A percentile compares a stretch with the other conserved stretches of the same genome.
Conservation (phyloP, 2,329 filamentous ascomycete species). For the Fusarium musae region DNA sequence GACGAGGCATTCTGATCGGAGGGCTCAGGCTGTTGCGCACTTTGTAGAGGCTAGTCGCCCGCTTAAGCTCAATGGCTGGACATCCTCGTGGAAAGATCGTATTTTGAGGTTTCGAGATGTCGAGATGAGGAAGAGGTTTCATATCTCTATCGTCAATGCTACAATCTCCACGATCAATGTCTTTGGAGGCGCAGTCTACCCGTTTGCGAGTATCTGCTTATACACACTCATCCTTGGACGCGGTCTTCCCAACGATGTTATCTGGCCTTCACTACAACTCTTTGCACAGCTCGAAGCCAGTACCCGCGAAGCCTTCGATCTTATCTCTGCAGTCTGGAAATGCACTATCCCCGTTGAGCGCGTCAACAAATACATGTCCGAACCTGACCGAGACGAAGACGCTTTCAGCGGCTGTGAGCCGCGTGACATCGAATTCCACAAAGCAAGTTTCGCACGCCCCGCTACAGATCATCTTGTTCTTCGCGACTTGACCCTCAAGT, state of each 20-base stretch:
- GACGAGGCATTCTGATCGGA: conserved; percentile 78
- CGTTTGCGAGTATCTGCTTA: conserved; percentile 82
- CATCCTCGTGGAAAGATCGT: conserved; percentile 49
- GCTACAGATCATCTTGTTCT: conserved; percentile 68
- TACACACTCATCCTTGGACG: conserved; percentile 78
- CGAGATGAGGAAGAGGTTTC: conserved; percentile 53
- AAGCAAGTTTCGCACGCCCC: conserved; percentile 84
- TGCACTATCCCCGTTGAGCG: conserved; percentile 84
- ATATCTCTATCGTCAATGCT: conserved; percentile 50
- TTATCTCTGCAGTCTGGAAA: conserved; percentile 82
- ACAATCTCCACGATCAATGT: conserved; percentile 76
- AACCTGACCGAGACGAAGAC: conserved; percentile 76
- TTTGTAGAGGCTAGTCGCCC: conserved; percentile 89
- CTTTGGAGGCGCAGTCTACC: conserved; percentile 78
- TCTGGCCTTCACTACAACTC: conserved; percentile 86
- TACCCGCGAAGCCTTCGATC: conserved; percentile 77
- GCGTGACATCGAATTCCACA: conserved; percentile 63
- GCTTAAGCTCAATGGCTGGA: conserved; percentile 56
- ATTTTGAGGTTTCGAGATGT: conserved; percentile 51
- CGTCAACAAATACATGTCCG: conserved; percentile 87
- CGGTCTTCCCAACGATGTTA: conserved; percentile 79
- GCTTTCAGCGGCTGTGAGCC: conserved; percentile 50
- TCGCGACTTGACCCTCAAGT: conserved; percentile 57
- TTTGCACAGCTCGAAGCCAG: conserved; percentile 80
- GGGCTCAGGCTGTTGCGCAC: conserved; percentile 83